Conservation (phyloP, 768 basidiomycete genomes). For the Strobilomyces echinocephalus region DNA sequence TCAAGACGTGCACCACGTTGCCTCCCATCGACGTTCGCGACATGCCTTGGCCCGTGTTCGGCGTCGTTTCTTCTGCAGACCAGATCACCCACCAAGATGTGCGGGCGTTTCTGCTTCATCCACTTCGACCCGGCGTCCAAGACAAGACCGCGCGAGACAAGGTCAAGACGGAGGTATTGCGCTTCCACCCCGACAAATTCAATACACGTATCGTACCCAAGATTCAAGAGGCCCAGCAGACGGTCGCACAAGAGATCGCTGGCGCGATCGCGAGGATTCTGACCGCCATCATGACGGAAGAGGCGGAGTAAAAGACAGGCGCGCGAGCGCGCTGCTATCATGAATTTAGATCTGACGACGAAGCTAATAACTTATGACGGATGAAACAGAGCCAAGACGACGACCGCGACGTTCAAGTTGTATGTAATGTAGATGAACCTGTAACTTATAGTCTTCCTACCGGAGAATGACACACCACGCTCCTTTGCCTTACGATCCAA, state of each 20-base stretch:
- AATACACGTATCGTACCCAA: conserved; percentile 33
- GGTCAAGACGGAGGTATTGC: conserved; percentile 42
- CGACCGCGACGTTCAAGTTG: background rate
- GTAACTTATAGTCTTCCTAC: background rate
- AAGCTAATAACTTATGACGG: too few species aligned
- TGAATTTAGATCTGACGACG: too few species aligned
- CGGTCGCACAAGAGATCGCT: conserved; percentile 33
- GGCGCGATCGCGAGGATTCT: conserved; percentile 40
- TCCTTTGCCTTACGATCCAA: too few species aligned
- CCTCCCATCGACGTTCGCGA: conserved; percentile 27
- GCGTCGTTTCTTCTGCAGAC: conserved; percentile 11
- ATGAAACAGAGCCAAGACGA: too few species aligned
- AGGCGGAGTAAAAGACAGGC: background rate
- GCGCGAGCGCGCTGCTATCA: background rate
- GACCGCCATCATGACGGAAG: conserved; percentile 31
- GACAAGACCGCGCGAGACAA: conserved; percentile 33
- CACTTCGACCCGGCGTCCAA: conserved; percentile 25
- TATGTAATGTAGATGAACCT: background rate
- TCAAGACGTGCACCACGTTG: conserved; percentile 21
- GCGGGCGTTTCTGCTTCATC: conserved; percentile 38
- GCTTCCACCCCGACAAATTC: conserved; percentile 57
- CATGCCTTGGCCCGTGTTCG: conserved; percentile 45
- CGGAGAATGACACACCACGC: background rate
- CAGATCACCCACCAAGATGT: conserved; percentile 37
- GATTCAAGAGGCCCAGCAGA: conserved; percentile 32